Base-by-base conservation (phyloP, 169 alveolate species). In the Plasmodium inui region DNA sequence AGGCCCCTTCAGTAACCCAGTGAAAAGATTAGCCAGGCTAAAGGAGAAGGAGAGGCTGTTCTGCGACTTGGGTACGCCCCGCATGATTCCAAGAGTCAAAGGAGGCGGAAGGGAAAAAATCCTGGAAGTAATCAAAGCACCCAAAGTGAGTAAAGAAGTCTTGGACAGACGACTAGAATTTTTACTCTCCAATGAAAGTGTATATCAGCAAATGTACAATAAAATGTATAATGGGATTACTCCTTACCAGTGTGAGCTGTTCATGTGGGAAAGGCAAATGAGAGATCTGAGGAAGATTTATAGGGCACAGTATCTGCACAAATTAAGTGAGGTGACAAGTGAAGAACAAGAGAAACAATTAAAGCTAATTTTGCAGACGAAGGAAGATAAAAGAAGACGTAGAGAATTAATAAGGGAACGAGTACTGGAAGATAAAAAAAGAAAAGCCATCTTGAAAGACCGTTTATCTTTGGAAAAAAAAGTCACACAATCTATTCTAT, bases 191-290 rank as follows among this genome's bases (percentile, higher is more conserved):
- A 92, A 92, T 71, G 94, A 92, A 78, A 97, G 98, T 50, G 96
- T 92, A 46, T 95, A 95, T 46, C 98, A 97, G 83, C 98, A 97
- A 85, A 67, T 93, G 84, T 91, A 90, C 70, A 97, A 97, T 61
- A 96, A 96, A 84, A 92, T 96, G 91, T 93, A 97, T 73, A 94
- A 93, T 70, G 98, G 98, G 1, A 86, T 97, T 41, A 97, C 98
- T n/a, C 98, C 98, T 5, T 97, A 96, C 80, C 97, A 93, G 84
- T 97, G 98, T 26, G 98, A 97, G 76, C 92, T 97, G 39, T 97
- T 90, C 88, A 96, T 96, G 97, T 97, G 98, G 98, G 98, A 97
- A 93, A 94, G 98, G 28, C 98, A 97, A 94, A 95, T 97, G 98
- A 80, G 96, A 41, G 98, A 97, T 73, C 34, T 97, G 30, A 89